These are phyloP conservation scores for Colletotrichum costaricense DNA, from an alignment of 2,329 filamentous ascomycete genomes.

Conservation along the genomic window DNA sequence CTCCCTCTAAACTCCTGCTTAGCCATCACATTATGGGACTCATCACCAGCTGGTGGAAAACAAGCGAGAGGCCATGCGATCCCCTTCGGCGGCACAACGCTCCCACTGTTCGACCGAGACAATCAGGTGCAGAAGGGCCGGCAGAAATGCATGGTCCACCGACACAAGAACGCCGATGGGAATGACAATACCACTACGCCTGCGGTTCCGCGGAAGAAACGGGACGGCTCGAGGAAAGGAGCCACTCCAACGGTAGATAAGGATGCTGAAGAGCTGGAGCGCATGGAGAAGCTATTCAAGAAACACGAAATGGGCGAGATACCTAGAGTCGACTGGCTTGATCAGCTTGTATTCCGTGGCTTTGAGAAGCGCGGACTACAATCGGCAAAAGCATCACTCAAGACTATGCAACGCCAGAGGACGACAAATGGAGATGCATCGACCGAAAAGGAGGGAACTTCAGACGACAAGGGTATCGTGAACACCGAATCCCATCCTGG, in stretches of 20 bases:
- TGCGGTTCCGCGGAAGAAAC: slow-evolving; percentile 68
- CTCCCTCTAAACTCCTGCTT: slow-evolving; percentile 85
- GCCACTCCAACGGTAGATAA: slow-evolving; percentile 69
- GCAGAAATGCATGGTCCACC: slow-evolving; percentile 89
- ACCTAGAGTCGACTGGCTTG: slow-evolving; percentile 91
- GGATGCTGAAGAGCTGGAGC: slow-evolving; percentile 85
- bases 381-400: slow-evolving; percentile 72
- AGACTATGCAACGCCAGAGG: slow-evolving; percentile 63
- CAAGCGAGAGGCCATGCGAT: slow-evolving; percentile 81
- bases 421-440: slow-evolving; percentile 53
- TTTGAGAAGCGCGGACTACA: slow-evolving; percentile 81
- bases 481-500: slow-evolving; percentile 59
- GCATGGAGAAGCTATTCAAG: slow-evolving; percentile 91
- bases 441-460: slow-evolving; percentile 42
- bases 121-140: slow-evolving; percentile 91
- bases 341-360: slow-evolving; percentile 91
- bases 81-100: slow-evolving; percentile 93
- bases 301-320: slow-evolving; percentile 99
- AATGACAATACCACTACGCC: slow-evolving; percentile 84
- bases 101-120: slow-evolving; percentile 91
- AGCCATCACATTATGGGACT: slow-evolving; percentile 94
- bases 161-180: slow-evolving; percentile 86
- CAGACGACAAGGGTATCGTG: slow-evolving; percentile 41
- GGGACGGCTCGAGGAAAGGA: slow-evolving; percentile 59
- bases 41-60: slow-evolving; percentile 81